Conservation (phyloP, 805 yeast species). For the Cyberlindnera xishuangbannaensis region DNA sequence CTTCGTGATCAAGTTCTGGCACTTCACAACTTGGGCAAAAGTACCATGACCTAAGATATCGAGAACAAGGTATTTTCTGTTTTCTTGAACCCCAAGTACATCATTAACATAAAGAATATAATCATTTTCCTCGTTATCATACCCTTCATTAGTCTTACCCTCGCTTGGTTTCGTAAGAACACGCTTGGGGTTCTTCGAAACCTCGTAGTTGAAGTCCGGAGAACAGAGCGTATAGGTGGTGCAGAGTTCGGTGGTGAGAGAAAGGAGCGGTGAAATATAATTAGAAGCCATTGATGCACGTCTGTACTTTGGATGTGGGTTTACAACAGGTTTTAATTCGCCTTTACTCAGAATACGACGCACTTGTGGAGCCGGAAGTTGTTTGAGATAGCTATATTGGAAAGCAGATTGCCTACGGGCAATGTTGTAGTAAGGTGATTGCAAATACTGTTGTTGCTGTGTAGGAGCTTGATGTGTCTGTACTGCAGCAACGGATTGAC, state of each 20-base stretch:
- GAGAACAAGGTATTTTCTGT: slow-evolving; percentile 78
- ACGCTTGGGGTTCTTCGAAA: slow-evolving; percentile 82
- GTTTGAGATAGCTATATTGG: slow-evolving; percentile 26
- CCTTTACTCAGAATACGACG: slow-evolving; percentile 33
- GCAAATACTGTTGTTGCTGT: slow-evolving; percentile 8
- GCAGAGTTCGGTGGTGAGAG: slow-evolving; percentile 70
- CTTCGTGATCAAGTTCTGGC: slow-evolving; percentile 61
- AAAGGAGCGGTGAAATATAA: slow-evolving; percentile 73
- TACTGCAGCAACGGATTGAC: slow-evolving; percentile 33
- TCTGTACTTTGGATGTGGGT: slow-evolving; percentile 62
- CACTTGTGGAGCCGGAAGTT: slow-evolving; percentile 43
- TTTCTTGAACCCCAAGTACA: slow-evolving; percentile 79
- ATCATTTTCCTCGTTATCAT: slow-evolving; percentile 83
- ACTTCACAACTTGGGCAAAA: slow-evolving; percentile 96
- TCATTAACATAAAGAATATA: slow-evolving; percentile 93
- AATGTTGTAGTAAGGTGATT: slow-evolving; percentile 5
- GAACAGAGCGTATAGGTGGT: slow-evolving; percentile 83
- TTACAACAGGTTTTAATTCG: slow-evolving; percentile 58
- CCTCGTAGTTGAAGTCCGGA: slow-evolving; percentile 75
- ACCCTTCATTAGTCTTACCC: slow-evolving; percentile 74
- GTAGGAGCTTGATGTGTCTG: slow-evolving; percentile 15
- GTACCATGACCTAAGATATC: slow-evolving; percentile 96
- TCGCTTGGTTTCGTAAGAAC: slow-evolving; percentile 91
- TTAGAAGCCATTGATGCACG: slow-evolving; percentile 60
- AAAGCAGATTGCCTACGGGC: slow-evolving; percentile 23